Evolutionary conservation across 805 yeast species (phyloP).

Genomic region (Ogataea degrootiae): DNA sequence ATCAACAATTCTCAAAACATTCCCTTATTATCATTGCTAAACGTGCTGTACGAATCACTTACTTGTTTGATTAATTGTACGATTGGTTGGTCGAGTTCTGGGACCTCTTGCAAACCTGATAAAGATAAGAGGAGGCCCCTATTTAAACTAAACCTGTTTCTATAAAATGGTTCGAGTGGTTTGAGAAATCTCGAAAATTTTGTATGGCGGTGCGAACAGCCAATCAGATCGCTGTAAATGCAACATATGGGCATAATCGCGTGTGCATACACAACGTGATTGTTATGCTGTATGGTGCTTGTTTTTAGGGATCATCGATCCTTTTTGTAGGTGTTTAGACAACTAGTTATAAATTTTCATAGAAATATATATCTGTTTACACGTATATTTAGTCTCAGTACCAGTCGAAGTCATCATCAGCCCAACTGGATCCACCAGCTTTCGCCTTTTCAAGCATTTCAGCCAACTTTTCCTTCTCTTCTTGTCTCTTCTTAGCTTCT

Average conservation of each 20-base stretch:
- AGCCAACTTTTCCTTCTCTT: neutral
- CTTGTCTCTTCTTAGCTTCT: no score
- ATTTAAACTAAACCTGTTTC: no score
- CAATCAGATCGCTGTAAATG: no score
- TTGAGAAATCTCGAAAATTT: neutral
- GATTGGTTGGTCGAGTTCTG: neutral
- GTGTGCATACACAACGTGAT: neutral
- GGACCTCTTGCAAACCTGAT: no score
- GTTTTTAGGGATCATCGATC: no score
- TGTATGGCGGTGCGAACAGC: neutral
- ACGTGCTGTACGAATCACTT: neutral
- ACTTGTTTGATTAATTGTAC: neutral
- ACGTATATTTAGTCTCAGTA: neutral
- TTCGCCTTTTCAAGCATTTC: neutral
- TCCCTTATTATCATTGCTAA: no score
- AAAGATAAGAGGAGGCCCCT: no score
- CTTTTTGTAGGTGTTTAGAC: no score
- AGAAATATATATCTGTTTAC: neutral
- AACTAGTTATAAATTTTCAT: no score
- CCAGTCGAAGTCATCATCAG: conserved; percentile 3
- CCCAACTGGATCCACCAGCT: conserved; percentile 2
- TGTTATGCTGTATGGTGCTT: neutral
- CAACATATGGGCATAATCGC: neutral
- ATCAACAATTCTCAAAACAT: no score
- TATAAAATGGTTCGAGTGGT: neutral